Base-by-base conservation (phyloP, 2,329 filamentous ascomycete genomes). In the Geosmithia putterillii region DNA sequence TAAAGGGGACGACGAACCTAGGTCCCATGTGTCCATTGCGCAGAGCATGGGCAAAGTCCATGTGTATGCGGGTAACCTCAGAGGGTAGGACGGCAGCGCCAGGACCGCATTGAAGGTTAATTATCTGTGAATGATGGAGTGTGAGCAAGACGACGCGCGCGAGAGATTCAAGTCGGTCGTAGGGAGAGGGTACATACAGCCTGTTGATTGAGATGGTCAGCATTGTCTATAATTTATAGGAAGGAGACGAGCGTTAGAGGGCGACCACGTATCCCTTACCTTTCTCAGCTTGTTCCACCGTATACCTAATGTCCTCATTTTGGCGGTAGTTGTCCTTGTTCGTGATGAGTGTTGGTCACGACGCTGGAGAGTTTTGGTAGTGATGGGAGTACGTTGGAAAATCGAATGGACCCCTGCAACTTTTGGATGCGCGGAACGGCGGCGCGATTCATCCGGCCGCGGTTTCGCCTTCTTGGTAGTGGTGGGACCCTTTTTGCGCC, bases 81-180 rank as follows among this genome's bases (percentile, higher is more conserved):
- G 79, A 71, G 1, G 90, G 87, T 20, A 98, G 71, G 51, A 86
- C 69, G 18, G 86, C 82, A 38, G 92, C 88, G 45, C 90, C 92
- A 23, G 85, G 81, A 46, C 90, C 92, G 59, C 83, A 71, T 58
- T 83, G 79, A 62, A 96, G 70, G 56, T 72, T 69, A 50, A 92
- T 72, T 42, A 94, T 69, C 83, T 92, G 59, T 47, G 35, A 36
- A 45, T 55, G 45, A 51, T 53, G 15, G 28, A 32, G 28, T 6
- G 28, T 32, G 10, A 32, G 49, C 55, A 48, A 28, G 18, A n/a
- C n/a, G n/a, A n/a, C n/a, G n/a, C n/a, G 22, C 18, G 32, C 14
- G 28, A 32, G 34, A 5, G 22, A 43, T 43, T 32, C 28, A 6
- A 32, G 4, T 3, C 17, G 14, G 20, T 19, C 14, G 8, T 22